phyloP scores from a whole-genome alignment of 495 filamentous ascomycete genomes.

The Peziza echinospora region DNA sequence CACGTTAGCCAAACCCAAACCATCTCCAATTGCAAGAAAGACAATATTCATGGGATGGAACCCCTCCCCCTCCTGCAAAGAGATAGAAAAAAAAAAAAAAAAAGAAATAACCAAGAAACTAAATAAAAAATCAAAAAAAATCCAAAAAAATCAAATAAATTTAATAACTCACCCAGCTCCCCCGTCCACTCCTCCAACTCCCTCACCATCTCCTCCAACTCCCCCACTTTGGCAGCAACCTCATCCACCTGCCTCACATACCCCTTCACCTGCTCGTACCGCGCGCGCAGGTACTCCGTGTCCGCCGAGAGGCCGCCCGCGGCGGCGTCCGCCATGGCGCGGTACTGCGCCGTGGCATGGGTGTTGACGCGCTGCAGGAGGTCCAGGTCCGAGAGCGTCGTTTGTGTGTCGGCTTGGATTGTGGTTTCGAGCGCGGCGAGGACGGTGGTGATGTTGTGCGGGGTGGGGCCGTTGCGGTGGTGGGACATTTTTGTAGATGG shows the following conservation, averaged over 20 bases:
- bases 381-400: constrained; percentile 18
- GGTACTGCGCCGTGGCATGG: constrained; percentile 16
- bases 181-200: constrained; percentile 20
- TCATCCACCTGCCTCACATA: constrained; percentile 18
- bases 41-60: too few species aligned
- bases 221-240: constrained; percentile 15
- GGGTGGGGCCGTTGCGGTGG: background rate
- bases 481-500: background rate
- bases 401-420: constrained; percentile 9
- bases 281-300: constrained; percentile 15
- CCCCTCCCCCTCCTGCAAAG: background rate
- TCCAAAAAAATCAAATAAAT: background rate
- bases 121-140: background rate
- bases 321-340: constrained; percentile 18
- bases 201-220: constrained; percentile 16
- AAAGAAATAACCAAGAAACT: background rate
- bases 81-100: background rate
- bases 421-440: background rate
- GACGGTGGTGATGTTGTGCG: background rate
- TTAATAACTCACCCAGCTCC: constrained; percentile 12
- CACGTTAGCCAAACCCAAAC: background rate
- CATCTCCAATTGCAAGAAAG: background rate
- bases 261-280: constrained; percentile 19
- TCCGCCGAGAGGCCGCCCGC: constrained; percentile 12
- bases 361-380: constrained; percentile 18